Conservation (phyloP, 2,329 filamentous ascomycete species). For the Ophiognomonia clavigignenti-juglandacearum region DNA sequence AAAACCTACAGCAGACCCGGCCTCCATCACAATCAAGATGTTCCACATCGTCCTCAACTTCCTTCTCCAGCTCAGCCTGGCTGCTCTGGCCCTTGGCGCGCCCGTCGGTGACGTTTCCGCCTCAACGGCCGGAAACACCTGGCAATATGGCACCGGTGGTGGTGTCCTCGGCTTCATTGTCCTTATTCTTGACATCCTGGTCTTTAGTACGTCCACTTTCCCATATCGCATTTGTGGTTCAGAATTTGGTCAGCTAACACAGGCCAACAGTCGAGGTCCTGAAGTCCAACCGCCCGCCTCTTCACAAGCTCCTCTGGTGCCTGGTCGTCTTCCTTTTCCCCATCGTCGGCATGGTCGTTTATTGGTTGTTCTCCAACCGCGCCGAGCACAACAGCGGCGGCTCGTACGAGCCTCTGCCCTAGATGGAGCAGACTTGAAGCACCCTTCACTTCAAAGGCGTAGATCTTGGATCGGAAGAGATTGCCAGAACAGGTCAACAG, state of each 20-base stretch:
- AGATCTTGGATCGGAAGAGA: not conserved
- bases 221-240: conserved; percentile 14
- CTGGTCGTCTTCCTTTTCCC: conserved; percentile 62
- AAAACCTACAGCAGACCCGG: not conserved
- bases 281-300: conserved; percentile 54
- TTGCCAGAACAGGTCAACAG: too few relatives aligned
- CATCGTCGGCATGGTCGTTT: conserved; percentile 55
- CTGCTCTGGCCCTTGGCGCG: conserved; percentile 44
- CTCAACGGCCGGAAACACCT: conserved; percentile 36
- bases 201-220: conserved; percentile 45
- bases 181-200: conserved; percentile 57
- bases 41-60: conserved; percentile 30
- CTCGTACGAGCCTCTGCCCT: conserved; percentile 49
- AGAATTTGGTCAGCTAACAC: not conserved
- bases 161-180: conserved; percentile 58
- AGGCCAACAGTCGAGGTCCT: conserved; percentile 52
- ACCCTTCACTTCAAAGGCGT: not conserved
- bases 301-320: conserved; percentile 57
- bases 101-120: conserved; percentile 35
- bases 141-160: conserved; percentile 57
- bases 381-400: conserved; percentile 45
- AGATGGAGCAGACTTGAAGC: not conserved
- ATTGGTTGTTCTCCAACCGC: conserved; percentile 61
- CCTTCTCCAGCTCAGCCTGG: conserved; percentile 49
- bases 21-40: conserved; percentile 19